Evolutionary conservation across 1,284 basidiomycete species (phyloP).

Genomic region (Ceratobasidium sp.): DNA sequence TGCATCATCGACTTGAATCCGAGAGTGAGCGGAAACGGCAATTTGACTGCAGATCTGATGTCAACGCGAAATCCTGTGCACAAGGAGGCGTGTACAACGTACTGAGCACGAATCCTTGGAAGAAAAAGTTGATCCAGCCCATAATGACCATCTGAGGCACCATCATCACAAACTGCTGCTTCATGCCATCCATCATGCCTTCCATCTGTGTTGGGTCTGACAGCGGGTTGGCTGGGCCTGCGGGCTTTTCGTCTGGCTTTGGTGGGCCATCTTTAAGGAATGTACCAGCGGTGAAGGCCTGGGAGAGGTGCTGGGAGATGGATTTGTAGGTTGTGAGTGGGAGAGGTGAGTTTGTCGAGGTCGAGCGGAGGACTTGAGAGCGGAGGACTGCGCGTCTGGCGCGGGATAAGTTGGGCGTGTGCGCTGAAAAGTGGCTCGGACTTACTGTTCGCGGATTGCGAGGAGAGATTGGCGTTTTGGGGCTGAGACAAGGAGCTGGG

Average conservation of each 20-base stretch:
- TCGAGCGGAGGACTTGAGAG: conserved; percentile 81
- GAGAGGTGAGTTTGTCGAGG: conserved; percentile 78
- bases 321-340: conserved; percentile 76
- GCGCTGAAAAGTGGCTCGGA: conserved; percentile 47
- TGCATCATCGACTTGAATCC: conserved; percentile 99
- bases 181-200: conserved; percentile 98
- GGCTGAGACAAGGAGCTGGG: conserved; percentile 80
- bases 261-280: conserved; percentile 87
- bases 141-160: conserved; percentile 98
- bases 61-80: neutral
- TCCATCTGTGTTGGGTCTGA: conserved; percentile 93
- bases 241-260: conserved; percentile 58
- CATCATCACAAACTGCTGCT: conserved; percentile 99
- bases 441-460: conserved; percentile 92
- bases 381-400: conserved; percentile 81
- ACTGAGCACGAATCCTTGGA: conserved; percentile 98
- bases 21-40: conserved; percentile 95
- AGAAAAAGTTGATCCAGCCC: conserved; percentile 99
- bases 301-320: conserved; percentile 74
- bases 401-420: conserved; percentile 31
- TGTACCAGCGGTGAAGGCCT: conserved; percentile 73
- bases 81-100: conserved; percentile 54
- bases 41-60: conserved; percentile 70
- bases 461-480: conserved; percentile 82
- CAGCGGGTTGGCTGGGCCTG: conserved; percentile 66